phyloP scores from a whole-genome alignment of 1,284 basidiomycete genomes.

The Pseudozyma sp. region DNA sequence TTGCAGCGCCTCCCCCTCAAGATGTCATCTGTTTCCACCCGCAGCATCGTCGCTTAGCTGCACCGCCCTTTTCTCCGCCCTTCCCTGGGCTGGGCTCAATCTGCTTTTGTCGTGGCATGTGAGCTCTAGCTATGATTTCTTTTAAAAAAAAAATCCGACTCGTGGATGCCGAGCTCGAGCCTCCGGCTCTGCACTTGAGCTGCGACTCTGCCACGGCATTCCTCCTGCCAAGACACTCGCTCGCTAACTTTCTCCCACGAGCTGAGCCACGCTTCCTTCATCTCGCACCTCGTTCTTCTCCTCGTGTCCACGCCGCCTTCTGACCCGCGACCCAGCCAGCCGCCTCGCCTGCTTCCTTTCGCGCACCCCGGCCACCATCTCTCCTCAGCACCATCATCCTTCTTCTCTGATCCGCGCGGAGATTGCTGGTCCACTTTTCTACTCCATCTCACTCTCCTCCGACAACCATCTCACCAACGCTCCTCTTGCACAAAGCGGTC shows the following conservation, averaged over 20 bases:
- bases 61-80: not conserved
- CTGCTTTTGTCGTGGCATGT: no score
- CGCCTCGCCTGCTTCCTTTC: no score
- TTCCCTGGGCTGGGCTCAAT: no score
- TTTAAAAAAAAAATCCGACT: constrained; percentile 1
- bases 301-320: not conserved
- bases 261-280: constrained; percentile 3
- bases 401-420: not conserved
- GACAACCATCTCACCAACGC: no score
- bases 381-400: constrained; percentile 1
- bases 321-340: not conserved
- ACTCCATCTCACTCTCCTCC: no score
- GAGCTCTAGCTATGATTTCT: no score
- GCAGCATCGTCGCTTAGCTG: constrained; percentile 2
- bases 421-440: no score
- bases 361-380: no score
- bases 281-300: constrained; percentile 1
- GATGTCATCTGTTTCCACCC: constrained; percentile 1
- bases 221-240: not conserved
- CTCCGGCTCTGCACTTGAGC: not conserved
- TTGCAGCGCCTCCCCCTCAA: not conserved
- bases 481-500: no score
- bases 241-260: not conserved
- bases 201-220: not conserved
- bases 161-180: constrained; percentile 16